Base-by-base conservation (phyloP, 2,329 filamentous ascomycete genomes). In the Sclerotinia subarctica region DNA sequence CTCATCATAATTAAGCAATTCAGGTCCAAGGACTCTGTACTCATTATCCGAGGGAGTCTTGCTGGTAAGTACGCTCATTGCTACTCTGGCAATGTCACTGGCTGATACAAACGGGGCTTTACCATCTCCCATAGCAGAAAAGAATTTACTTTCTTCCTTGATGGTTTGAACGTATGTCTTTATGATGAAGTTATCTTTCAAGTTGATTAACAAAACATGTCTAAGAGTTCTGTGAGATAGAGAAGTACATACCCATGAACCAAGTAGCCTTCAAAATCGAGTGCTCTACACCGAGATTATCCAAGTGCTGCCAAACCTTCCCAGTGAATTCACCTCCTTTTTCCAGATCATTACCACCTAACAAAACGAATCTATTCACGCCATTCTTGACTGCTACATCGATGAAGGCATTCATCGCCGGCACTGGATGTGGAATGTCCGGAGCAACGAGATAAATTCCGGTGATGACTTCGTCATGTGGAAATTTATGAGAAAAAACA, bases 381-480 rank as follows among this genome's bases (percentile, higher is more conserved):
- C 44, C 58, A 35, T 62, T 29, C 6, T 24, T 49, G 4, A 49
- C 10, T 26, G 44, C 58, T 5, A 49, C 26, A 21, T 64, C 47
- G 24, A 64, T 29, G n/a, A 64, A 64, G 11, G 60, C 60, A 64
- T 64, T 53, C 47, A 64, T 53, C 8, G 5, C n/a, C 21, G 60
- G 47, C 15, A 64, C 47, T 24, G 60, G 60, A 19, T 53, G 47
- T 24, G 47, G 15, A 21, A 42, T 38, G n/a, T 35, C 46, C 1
- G 60, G 60, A 29, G 47, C 60, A 42, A 64, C n/a, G 15, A 64
- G 60, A 51, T 64, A 64, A 10, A 44, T 17, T 13, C 32, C 44
- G 8, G 47, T 53, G n/a, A 64, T 53, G 32, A 38, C 32, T 38
- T 51, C 47, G 29, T 64, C n/a, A 11, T 26, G 21, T 19, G 44